Conservation (phyloP, 306 rosid species). For the Quercus cerris region DNA sequence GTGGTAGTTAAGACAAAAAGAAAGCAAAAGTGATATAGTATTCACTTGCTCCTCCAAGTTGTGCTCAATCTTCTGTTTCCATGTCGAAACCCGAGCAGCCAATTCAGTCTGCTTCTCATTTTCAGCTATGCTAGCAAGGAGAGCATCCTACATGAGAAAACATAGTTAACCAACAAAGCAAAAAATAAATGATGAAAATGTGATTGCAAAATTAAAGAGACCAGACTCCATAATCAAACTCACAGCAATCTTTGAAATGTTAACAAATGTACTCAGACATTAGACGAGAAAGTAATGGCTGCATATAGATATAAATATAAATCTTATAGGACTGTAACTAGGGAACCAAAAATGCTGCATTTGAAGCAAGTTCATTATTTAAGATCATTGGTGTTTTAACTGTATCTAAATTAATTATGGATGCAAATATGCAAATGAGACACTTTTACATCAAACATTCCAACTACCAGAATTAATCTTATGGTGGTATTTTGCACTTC, state of each 20-base stretch:
- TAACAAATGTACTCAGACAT: background rate
- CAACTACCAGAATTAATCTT: background rate
- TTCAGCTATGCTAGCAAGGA: slow-evolving; percentile 88
- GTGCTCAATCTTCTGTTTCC: slow-evolving; percentile 91
- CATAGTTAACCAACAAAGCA: background rate
- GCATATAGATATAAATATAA: background rate
- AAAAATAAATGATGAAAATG: background rate
- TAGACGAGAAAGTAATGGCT: background rate
- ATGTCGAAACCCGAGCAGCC: slow-evolving; percentile 78
- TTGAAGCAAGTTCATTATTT: background rate
- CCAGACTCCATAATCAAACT: background rate
- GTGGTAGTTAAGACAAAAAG: background rate
- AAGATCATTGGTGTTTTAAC: background rate
- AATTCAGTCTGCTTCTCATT: slow-evolving; percentile 85
- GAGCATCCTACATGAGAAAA: slow-evolving; percentile 53
- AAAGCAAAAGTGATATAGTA: slow-evolving; percentile 14
- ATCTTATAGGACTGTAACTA: background rate
- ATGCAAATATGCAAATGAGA: slow-evolving; percentile 1
- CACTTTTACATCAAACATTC: background rate
- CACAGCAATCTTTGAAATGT: background rate
- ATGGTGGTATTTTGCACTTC: background rate
- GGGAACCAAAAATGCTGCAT: background rate
- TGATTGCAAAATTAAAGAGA: background rate
- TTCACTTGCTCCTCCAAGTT: slow-evolving; percentile 87
- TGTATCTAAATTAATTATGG: background rate